Base-by-base conservation (phyloP, 176 grass and related monocot genomes). In the Zoysia japonica region DNA sequence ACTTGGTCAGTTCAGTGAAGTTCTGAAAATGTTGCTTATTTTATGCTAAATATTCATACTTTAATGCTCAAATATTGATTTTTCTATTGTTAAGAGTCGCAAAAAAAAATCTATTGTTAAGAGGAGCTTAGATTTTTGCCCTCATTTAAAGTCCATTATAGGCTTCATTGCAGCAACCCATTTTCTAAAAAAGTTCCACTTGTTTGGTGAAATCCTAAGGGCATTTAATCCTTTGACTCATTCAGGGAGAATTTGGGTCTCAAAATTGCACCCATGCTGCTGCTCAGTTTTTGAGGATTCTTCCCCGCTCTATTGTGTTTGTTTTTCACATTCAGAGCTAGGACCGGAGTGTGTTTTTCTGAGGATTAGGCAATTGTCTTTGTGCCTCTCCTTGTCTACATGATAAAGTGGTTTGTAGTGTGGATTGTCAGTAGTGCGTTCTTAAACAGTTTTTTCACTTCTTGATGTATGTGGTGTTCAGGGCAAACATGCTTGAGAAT, bases 1-100 rank as follows among this genome's bases (percentile, higher is more conserved):
- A 68, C 85, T 95, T 68, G 96, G 96, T 99, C 47, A 79, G 62
- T 77, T 78, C 12, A 73, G 37, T 77, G 9, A 68, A 85, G 72
- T 69, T 73, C 53, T 51, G 7, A 6, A 55, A 67, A 56, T 69
- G 55, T 11, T 73, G 19, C 49, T 70, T 87, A 28, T 51, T 28
- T 28, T 28, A 28, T 28, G 28, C 28, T 28, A 65, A 4, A 55
- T 80, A 49, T 20, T 71, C 40, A 55, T 63, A 38, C 20, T 74
- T 73, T 68, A 68, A 55, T 69, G 37, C 7, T 63, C 9, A 76
- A 61, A 28, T 28, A 28, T 28, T 28, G 28, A 28, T 28, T 28
- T 28, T 28, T 28, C 28, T 28, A 28, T 0, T 28, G 28, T 28
- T 28, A 28, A 28, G 28, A 28, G 28, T 28, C 28, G 28, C 28